phyloP scores from a whole-genome alignment of 208 protist species.

The Perkinsela sp. region DNA sequence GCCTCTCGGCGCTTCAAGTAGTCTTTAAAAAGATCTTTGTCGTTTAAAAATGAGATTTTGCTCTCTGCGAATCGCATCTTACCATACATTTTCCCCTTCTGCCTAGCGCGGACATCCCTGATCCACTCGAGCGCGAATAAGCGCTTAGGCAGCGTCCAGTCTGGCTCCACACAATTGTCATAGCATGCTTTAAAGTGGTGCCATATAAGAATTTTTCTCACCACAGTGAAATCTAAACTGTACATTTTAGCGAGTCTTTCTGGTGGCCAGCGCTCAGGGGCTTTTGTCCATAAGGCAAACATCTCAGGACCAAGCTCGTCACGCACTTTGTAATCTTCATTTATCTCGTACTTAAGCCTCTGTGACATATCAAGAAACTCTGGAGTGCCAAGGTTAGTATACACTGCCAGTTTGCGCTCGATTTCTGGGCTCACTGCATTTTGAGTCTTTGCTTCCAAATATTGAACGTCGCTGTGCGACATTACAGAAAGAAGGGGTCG shows the following conservation, averaged over 20 bases:
- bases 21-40: slow-evolving; percentile 69
- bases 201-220: slow-evolving; percentile 67
- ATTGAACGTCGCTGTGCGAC: slow-evolving; percentile 59
- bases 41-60: slow-evolving; percentile 72
- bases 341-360: slow-evolving; percentile 62
- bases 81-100: slow-evolving; percentile 63
- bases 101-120: slow-evolving; percentile 47
- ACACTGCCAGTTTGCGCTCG: slow-evolving; percentile 51
- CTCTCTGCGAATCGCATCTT: slow-evolving; percentile 69
- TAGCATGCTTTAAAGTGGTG: slow-evolving; percentile 76
- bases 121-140: slow-evolving; percentile 73
- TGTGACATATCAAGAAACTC: slow-evolving; percentile 74
- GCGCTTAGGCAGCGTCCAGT: slow-evolving; percentile 66
- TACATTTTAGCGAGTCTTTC: slow-evolving; percentile 72
- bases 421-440: slow-evolving; percentile 60
- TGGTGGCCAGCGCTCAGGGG: slow-evolving; percentile 69
- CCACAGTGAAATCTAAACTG: slow-evolving; percentile 60
- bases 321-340: slow-evolving; percentile 72
- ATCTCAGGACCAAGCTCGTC: slow-evolving; percentile 69
- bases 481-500: slow-evolving; percentile 64
- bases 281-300: slow-evolving; percentile 68
- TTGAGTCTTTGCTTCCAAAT: slow-evolving; percentile 61
- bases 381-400: slow-evolving; percentile 60
- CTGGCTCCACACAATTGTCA: slow-evolving; percentile 66
- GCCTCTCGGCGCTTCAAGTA: slow-evolving; percentile 65